Percentiles rank a stretch among this genome's conserved stretches.
These are phyloP conservation scores for Juglanconis juglandina DNA, from an alignment of 2,329 filamentous ascomycete species.

Conservation along the genomic window DNA sequence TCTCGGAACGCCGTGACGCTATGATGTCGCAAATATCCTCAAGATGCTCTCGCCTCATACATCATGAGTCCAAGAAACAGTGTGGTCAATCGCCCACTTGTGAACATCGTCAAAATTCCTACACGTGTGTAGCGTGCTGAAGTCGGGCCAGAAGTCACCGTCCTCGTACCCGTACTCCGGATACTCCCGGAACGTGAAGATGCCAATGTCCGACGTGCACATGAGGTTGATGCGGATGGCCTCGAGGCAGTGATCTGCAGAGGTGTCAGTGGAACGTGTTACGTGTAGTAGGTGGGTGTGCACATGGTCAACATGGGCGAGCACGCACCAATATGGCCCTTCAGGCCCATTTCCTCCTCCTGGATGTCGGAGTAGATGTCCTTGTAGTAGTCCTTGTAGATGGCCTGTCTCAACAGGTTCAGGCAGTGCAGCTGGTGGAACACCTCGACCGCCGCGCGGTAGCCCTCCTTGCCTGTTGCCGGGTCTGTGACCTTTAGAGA, in stretches of 20 bases:
- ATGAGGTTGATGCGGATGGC: slow-evolving; percentile 50
- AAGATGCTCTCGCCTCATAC: slow-evolving; percentile 16
- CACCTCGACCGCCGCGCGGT: slow-evolving; percentile 56
- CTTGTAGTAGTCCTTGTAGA: slow-evolving; percentile 47
- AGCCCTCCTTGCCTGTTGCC: slow-evolving; percentile 53
- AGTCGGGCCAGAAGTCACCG: slow-evolving; percentile 52
- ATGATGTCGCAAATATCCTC: background rate
- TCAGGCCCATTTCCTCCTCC: slow-evolving; percentile 36
- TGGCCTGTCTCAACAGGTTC: slow-evolving; percentile 45
- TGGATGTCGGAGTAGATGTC: slow-evolving; percentile 21
- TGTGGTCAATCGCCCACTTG: slow-evolving; percentile 51
- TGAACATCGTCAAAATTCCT: slow-evolving; percentile 50
- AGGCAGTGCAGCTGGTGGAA: slow-evolving; percentile 55
- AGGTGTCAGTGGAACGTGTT: background rate
- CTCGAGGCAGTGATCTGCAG: slow-evolving; percentile 52
- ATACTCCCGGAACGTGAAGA: slow-evolving; percentile 51
- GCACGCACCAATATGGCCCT: slow-evolving; percentile 38
- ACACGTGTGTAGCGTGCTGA: slow-evolving; percentile 51
- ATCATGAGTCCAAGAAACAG: slow-evolving; percentile 37
- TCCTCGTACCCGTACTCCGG: slow-evolving; percentile 39
- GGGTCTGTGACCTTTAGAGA: slow-evolving; percentile 55
- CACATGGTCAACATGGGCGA: background rate
- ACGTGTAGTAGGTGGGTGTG: background rate
- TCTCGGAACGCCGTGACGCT: background rate
- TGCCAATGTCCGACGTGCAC: slow-evolving; percentile 52